Evolutionary conservation across 108 stramenopile species (phyloP), one percentile per base, ranked within the genome.

Genomic region (Seminavis robusta): DNA sequence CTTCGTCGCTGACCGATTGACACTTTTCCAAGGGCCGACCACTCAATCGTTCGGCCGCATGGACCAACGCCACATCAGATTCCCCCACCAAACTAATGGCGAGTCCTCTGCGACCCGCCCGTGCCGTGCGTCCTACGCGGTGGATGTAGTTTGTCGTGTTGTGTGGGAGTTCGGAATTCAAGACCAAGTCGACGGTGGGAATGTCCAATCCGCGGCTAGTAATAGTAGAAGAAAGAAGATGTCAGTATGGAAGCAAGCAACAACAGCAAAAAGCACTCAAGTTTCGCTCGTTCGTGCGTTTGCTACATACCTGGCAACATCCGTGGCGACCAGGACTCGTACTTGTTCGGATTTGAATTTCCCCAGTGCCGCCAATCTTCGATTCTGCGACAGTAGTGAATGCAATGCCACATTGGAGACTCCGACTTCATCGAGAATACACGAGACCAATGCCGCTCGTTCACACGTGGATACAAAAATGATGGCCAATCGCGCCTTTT

Each of bases 391-490:
- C 25, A 97, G 57, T 9, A 95, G 56, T 5, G 90, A 92, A 71
- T 99, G 99, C 41, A 99, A 67, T 1, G 96, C 86, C 3, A 94
- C 92, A 73, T 93, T 94, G 9, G 73, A 61, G 7, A 96, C 78
- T 11, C 96, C 94, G 15, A 98, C 77, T 67, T 95, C 76, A 10
- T 67, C 52, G 28, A 99, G 63, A 21, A 90, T 92, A 13, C 92
- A 92, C 4, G 88, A 88, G 13, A 98, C 74, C 43, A 89, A 62
- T n/a, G 94, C 96, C 23, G 91, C 91, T 37, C 92, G 75, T 58
- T 95, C 84, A 63, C 97, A 98, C 23, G 95, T 97, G n/a, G 90
- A 80, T 9, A 93, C 95, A 68, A 99, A 99, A 47, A 99, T 79
- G 65, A 99, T 95, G 10, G 86, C 82, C 25, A 86, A 86, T 58